Evolutionary conservation across 495 filamentous ascomycete genomes (phyloP).

Genomic region (Staphylotrichum longicolle): DNA sequence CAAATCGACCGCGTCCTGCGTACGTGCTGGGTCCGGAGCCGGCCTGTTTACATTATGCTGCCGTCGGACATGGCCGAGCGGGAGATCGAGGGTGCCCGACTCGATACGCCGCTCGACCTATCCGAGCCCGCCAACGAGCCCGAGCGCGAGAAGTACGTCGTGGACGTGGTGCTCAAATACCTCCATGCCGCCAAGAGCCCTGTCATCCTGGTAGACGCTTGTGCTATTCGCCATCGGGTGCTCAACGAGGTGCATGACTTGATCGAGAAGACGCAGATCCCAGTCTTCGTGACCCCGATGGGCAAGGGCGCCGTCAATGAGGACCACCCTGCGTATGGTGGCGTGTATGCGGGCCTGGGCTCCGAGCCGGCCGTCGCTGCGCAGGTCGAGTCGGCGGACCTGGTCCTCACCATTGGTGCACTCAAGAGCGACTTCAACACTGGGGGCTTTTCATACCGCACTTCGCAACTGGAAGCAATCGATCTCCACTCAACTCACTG

Average conservation of each 20-base stretch:
- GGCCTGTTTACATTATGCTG: conserved; percentile 81
- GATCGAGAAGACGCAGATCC: conserved; percentile 70
- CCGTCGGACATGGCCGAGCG: conserved; percentile 82
- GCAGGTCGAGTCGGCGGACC: conserved; percentile 73
- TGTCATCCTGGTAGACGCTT: conserved; percentile 84
- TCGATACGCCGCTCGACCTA: conserved; percentile 67
- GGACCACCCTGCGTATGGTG: conserved; percentile 69
- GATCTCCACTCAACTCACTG: conserved; percentile 82
- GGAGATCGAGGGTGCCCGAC: conserved; percentile 69
- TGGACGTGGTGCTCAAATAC: conserved; percentile 73
- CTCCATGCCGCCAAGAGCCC: conserved; percentile 74
- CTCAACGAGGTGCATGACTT: conserved; percentile 74
- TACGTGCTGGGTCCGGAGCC: conserved; percentile 70
- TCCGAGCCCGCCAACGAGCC: conserved; percentile 60
- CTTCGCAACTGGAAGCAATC: conserved; percentile 77
- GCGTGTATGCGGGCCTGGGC: conserved; percentile 84
- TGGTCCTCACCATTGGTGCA: conserved; percentile 79
- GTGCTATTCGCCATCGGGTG: conserved; percentile 76
- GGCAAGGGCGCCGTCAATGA: conserved; percentile 88
- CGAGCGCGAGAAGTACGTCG: conserved; percentile 79
- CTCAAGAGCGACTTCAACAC: conserved; percentile 90
- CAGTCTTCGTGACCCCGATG: conserved; percentile 87
- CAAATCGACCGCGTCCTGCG: conserved; percentile 78
- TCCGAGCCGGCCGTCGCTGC: conserved; percentile 67
- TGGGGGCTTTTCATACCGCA: conserved; percentile 80